These are phyloP conservation scores for Colletotrichum incanum DNA, from an alignment of 2,329 filamentous ascomycete species.

Conservation along the genomic window DNA sequence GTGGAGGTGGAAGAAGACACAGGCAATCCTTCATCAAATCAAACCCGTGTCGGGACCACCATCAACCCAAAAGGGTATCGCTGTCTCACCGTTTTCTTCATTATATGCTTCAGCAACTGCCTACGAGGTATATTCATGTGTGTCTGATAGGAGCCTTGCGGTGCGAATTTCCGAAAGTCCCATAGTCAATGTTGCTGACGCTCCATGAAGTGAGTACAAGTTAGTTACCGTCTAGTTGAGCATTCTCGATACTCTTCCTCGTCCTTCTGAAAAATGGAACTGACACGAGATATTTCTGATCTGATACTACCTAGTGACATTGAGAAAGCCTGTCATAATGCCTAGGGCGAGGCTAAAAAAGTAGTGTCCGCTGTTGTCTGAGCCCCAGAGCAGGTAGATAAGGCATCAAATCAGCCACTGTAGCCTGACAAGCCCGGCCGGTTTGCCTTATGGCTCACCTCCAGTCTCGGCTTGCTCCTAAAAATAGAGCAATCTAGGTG, in stretches of 20 bases:
- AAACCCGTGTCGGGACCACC: conserved; percentile 17
- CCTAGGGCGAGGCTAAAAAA: conserved; percentile 10
- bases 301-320: conserved; percentile 9
- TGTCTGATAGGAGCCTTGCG: neutral
- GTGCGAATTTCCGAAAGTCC: neutral
- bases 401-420: neutral
- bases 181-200: conserved; percentile 9
- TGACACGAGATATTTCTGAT: conserved; percentile 17
- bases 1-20: neutral
- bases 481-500: neutral
- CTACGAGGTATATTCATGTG: neutral
- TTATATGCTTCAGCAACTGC: neutral
- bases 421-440: neutral
- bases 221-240: neutral
- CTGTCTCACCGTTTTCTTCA: neutral
- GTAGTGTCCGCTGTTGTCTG: neutral
- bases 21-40: neutral
- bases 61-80: conserved; percentile 22
- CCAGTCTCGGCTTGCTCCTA: neutral
- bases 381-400: neutral
- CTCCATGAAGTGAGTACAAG: neutral
- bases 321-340: neutral
- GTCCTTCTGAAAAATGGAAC: no score
- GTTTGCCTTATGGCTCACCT: conserved; percentile 9
- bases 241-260: neutral